These are phyloP conservation scores for Miscanthus lutarioriparius DNA, from an alignment of 176 grass and related monocot species.

Conservation along the genomic window DNA sequence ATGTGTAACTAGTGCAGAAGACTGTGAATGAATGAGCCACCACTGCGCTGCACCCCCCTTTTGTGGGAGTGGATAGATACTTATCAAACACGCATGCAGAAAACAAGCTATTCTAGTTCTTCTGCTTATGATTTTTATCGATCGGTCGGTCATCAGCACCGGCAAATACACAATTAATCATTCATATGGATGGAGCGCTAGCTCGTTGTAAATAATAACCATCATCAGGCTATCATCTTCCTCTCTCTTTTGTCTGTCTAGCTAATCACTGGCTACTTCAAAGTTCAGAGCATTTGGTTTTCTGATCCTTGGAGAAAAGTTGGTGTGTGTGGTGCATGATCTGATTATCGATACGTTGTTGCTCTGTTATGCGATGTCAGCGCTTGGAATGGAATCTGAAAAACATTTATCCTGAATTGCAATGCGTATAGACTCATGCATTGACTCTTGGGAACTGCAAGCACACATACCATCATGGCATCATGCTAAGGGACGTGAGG, in stretches of 20 bases:
- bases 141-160: too few species aligned
- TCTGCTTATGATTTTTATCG: not conserved
- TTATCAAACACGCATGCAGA: not conserved
- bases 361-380: not conserved
- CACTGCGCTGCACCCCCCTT: not conserved
- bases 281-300: not conserved
- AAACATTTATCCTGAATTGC: not conserved
- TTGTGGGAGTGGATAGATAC: not conserved
- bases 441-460: not conserved
- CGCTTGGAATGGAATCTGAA: not conserved
- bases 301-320: not conserved
- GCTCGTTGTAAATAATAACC: not conserved
- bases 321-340: not conserved
- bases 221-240: not conserved
- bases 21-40: too few species aligned
- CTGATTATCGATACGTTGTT: not conserved
- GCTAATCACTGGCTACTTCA: not conserved
- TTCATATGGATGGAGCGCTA: not conserved
- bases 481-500: too few species aligned
- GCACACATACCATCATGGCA: not conserved
- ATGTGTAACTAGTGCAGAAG: not conserved
- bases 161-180: not conserved
- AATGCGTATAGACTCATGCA: too few species aligned
- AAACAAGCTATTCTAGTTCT: not conserved
- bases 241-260: not conserved